A percentile compares a stretch with the other conserved stretches of the same genome.
These are phyloP conservation scores for Chalciporus sp. DNA, from an alignment of 1,284 basidiomycete genomes.

Conservation along the genomic window DNA sequence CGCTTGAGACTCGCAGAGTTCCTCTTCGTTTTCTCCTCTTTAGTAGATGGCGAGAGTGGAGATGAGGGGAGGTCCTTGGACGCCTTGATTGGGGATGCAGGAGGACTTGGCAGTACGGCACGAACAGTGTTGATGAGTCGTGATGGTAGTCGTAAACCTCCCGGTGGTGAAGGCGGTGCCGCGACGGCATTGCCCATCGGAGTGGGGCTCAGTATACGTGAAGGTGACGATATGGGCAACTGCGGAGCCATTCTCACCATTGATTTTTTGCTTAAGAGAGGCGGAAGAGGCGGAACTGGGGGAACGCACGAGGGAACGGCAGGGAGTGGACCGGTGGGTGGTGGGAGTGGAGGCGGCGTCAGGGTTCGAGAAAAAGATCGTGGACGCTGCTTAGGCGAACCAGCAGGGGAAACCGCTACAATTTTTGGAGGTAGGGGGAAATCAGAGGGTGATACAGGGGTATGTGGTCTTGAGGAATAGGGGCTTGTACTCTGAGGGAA, in stretches of 20 bases:
- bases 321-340: constrained; percentile 33
- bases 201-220: constrained; percentile 6
- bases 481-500: constrained; percentile 3
- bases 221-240: constrained; percentile 3
- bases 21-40: constrained; percentile 6
- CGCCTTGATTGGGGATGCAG: constrained; percentile 29
- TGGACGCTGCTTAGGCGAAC: constrained; percentile 19
- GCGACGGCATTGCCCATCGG: constrained; percentile 11
- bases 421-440: constrained; percentile 2
- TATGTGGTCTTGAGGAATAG: constrained; percentile 8
- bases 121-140: constrained; percentile 32
- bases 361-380: constrained; percentile 28
- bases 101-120: constrained; percentile 33
- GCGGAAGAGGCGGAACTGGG: constrained; percentile 31
- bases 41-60: constrained; percentile 15
- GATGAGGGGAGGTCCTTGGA: constrained; percentile 5
- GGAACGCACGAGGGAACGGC: constrained; percentile 28
- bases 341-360: constrained; percentile 30
- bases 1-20: constrained; percentile 20
- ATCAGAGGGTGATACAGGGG: constrained; percentile 4
- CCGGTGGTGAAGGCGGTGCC: constrained; percentile 30
- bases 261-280: constrained; percentile 19
- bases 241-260: constrained; percentile 5
- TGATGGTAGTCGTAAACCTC: constrained; percentile 33
- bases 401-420: constrained; percentile 6